Conservation (phyloP, 2,329 filamentous ascomycete species). For the Paecilomyces fulvus region DNA sequence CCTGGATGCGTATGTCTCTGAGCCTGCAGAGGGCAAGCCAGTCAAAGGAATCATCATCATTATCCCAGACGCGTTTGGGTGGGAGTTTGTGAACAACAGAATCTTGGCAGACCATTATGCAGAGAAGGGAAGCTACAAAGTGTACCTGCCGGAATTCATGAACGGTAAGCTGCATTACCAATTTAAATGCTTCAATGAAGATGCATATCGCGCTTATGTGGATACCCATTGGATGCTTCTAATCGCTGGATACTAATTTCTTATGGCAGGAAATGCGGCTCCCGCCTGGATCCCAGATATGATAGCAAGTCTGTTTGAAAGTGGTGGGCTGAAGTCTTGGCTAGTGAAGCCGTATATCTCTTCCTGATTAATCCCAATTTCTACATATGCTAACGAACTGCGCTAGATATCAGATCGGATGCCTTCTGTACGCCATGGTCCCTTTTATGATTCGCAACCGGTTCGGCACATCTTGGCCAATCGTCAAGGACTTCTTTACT, state of each 20-base stretch:
- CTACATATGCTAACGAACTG: conserved; percentile 1
- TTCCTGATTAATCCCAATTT: neutral
- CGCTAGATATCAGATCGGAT: conserved; percentile 10
- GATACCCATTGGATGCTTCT: neutral
- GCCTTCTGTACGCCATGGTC: conserved; percentile 5
- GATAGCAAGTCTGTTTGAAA: conserved; percentile 5
- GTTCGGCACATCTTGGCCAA: conserved; percentile 19
- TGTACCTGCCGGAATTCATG: conserved; percentile 53
- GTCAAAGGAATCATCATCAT: conserved; percentile 45
- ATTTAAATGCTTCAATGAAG: neutral
- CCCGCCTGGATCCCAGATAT: conserved; percentile 2
- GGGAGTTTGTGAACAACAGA: conserved; percentile 46
- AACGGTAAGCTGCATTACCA: conserved; percentile 24
- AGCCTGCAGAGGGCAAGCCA: conserved; percentile 6
- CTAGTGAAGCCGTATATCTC: conserved; percentile 12
- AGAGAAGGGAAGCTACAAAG: conserved; percentile 41
- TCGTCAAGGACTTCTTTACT: conserved; percentile 31
- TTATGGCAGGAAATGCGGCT: conserved; percentile 8
- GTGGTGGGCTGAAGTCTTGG: conserved; percentile 6
- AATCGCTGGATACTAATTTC: neutral
- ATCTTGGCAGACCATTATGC: conserved; percentile 48
- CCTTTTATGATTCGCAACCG: conserved; percentile 20
- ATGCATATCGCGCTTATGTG: neutral
- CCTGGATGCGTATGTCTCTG: conserved; percentile 41
- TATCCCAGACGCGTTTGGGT: conserved; percentile 49